These are phyloP conservation scores for Ramaria rubella DNA, from an alignment of 768 basidiomycete genomes.

Conservation along the genomic window DNA sequence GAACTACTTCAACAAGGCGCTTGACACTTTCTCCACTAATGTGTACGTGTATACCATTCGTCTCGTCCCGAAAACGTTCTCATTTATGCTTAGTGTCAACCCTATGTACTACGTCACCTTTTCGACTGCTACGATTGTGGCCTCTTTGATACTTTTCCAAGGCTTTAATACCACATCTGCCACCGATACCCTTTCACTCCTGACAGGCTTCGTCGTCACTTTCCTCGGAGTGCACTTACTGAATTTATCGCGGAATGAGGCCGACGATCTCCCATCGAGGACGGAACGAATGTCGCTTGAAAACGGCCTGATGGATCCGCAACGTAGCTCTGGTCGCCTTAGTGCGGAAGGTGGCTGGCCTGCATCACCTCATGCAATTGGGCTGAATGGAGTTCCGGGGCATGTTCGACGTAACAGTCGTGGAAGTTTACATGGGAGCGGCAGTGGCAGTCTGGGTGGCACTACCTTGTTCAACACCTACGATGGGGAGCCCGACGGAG, in stretches of 20 bases:
- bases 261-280: conserved; percentile 25
- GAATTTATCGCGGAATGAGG: conserved; percentile 61
- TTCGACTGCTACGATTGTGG: conserved; percentile 86
- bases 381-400: conserved; percentile 26
- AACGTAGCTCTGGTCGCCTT: conserved; percentile 74
- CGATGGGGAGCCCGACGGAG: conserved; percentile 36
- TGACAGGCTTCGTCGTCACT: conserved; percentile 86
- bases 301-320: conserved; percentile 65
- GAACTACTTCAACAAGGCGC: conserved; percentile 97
- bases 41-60: conserved; percentile 53
- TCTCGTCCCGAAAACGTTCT: not conserved
- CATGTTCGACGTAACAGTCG: conserved; percentile 26
- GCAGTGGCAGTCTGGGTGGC: conserved; percentile 38
- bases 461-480: conserved; percentile 71
- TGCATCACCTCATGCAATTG: conserved; percentile 25
- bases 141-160: conserved; percentile 94
- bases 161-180: conserved; percentile 88
- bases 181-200: conserved; percentile 76
- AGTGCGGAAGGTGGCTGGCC: conserved; percentile 74
- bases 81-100: conserved; percentile 60
- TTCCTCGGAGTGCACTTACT: conserved; percentile 97
- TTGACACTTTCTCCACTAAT: conserved; percentile 95
- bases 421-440: conserved; percentile 20
- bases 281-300: conserved; percentile 42
- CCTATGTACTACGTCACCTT: conserved; percentile 98